Conservation (phyloP, 768 basidiomycete genomes). For the Suillus luteus region DNA sequence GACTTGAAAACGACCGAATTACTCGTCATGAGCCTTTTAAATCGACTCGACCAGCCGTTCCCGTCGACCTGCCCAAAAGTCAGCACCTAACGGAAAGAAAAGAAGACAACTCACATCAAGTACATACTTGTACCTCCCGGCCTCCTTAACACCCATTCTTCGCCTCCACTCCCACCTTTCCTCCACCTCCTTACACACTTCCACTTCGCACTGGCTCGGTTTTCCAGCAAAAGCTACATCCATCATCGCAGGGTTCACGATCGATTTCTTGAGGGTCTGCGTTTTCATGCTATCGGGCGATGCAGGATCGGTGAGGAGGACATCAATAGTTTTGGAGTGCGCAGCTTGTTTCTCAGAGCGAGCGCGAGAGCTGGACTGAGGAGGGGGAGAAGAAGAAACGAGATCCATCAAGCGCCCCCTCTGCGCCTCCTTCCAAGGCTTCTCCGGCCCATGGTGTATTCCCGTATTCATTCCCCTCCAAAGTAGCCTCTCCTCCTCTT, state of each 20-base stretch:
- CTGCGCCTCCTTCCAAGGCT: slow-evolving; percentile 51
- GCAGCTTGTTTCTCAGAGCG: background rate
- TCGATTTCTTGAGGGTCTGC: slow-evolving; percentile 36
- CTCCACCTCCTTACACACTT: slow-evolving; percentile 44
- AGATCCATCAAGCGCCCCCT: slow-evolving; percentile 44
- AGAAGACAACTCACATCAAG: slow-evolving; percentile 41
- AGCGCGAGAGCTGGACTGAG: background rate
- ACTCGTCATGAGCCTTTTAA: slow-evolving; percentile 58
- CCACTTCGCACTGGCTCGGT: slow-evolving; percentile 41
- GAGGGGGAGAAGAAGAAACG: slow-evolving; percentile 6
- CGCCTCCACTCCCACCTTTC: slow-evolving; percentile 49
- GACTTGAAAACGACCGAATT: slow-evolving; percentile 63
- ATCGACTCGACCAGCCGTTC: slow-evolving; percentile 65
- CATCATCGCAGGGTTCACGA: slow-evolving; percentile 51
- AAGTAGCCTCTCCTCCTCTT: slow-evolving; percentile 56
- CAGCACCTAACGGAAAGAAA: background rate
- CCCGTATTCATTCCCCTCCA: slow-evolving; percentile 77
- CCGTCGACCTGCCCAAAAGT: slow-evolving; percentile 45
- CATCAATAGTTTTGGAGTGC: slow-evolving; percentile 12
- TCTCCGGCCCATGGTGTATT: slow-evolving; percentile 40
- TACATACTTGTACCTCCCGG: slow-evolving; percentile 57
- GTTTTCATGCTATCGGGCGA: slow-evolving; percentile 32
- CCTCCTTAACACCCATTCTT: slow-evolving; percentile 43
- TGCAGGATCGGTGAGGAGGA: slow-evolving; percentile 32
- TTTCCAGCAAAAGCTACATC: slow-evolving; percentile 54